A percentile compares a stretch with the other conserved stretches of the same genome.
Evolutionary conservation across 2,329 filamentous ascomycete genomes (phyloP).

Genomic region (Triangularia verruculosa): DNA sequence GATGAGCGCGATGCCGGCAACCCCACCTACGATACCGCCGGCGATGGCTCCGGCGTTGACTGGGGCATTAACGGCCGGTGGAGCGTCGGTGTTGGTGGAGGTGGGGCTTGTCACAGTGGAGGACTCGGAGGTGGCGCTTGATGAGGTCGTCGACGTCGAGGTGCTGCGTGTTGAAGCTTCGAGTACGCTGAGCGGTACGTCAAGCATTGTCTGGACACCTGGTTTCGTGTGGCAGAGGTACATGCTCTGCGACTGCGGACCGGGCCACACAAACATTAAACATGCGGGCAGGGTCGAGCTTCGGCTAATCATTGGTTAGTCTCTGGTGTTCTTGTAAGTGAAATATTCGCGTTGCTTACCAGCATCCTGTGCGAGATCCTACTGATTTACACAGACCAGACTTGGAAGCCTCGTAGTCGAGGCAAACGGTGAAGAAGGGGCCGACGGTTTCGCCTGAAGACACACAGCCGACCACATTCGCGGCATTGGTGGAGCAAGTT

Average conservation of each 20-base stretch:
- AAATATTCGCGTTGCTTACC: constrained; percentile 29
- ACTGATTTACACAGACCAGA: constrained; percentile 31
- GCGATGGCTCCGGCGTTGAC: constrained; percentile 32
- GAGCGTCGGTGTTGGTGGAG: neutral
- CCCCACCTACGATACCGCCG: constrained; percentile 33
- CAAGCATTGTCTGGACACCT: constrained; percentile 34
- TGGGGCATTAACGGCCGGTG: constrained; percentile 3
- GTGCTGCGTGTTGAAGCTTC: constrained; percentile 24
- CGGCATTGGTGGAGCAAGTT: constrained; percentile 32
- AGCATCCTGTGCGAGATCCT: constrained; percentile 36
- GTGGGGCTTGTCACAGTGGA: neutral
- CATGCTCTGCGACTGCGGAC: constrained; percentile 34
- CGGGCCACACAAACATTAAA: constrained; percentile 39
- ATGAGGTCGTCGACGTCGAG: constrained; percentile 8
- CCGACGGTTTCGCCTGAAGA: constrained; percentile 28
- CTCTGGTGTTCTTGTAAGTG: neutral
- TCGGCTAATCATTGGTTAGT: constrained; percentile 7
- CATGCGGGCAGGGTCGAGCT: constrained; percentile 31
- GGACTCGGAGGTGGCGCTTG: constrained; percentile 2
- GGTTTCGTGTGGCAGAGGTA: constrained; percentile 34
- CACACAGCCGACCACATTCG: constrained; percentile 37
- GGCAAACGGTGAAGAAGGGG: constrained; percentile 36
- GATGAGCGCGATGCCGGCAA: constrained; percentile 28
- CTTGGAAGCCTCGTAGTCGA: constrained; percentile 34
- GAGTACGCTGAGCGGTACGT: constrained; percentile 35